Evolutionary conservation across 805 yeast species (phyloP).

Genomic region (Teunomyces atbi): DNA sequence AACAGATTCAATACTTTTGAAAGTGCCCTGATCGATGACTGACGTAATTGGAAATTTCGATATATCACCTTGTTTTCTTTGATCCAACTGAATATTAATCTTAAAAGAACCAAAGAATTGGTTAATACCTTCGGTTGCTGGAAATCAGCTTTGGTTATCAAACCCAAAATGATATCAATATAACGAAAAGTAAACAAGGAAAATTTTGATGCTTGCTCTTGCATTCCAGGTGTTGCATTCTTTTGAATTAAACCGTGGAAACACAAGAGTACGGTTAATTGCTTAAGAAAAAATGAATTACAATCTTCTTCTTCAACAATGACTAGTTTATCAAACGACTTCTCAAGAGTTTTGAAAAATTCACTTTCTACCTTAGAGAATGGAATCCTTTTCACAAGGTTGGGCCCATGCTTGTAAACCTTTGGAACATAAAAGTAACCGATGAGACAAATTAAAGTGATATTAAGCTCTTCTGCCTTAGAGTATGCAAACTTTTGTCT

Average conservation of each 20-base stretch:
- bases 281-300: constrained; percentile 18
- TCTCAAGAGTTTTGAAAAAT: constrained; percentile 18
- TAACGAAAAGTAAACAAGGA: constrained; percentile 18
- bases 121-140: background rate
- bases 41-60: constrained; percentile 12
- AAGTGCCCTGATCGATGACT: constrained; percentile 10
- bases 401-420: constrained; percentile 21
- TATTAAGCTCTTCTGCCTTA: constrained; percentile 14
- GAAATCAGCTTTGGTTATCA: constrained; percentile 4
- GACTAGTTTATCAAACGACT: constrained; percentile 11
- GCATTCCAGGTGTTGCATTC: constrained; percentile 5
- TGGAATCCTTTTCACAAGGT: constrained; percentile 19
- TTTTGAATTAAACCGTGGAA: constrained; percentile 15
- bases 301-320: constrained; percentile 9
- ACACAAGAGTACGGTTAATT: constrained; percentile 23
- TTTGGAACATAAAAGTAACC: constrained; percentile 45
- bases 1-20: constrained; percentile 16
- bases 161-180: constrained; percentile 18
- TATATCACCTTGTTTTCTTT: constrained; percentile 41
- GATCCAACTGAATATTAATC: constrained; percentile 59
- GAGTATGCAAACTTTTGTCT: constrained; percentile 4
- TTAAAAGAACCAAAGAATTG: constrained; percentile 17
- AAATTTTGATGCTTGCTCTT: constrained; percentile 12
- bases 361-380: constrained; percentile 22
- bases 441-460: constrained; percentile 32